Conservation (phyloP, 139 green algal species). For the Pleodorina starrii region DNA sequence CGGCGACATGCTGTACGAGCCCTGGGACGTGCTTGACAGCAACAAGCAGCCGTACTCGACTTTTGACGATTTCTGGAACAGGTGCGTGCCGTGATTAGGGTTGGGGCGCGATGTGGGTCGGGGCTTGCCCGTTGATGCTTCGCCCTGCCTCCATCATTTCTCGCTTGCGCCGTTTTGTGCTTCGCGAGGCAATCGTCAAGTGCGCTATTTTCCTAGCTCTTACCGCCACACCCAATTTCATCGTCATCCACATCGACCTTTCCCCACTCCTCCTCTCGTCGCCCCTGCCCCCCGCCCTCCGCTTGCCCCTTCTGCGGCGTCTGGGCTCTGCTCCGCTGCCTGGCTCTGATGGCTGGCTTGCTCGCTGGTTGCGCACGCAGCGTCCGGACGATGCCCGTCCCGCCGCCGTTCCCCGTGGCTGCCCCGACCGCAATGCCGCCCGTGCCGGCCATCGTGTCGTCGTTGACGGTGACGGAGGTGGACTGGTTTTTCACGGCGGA, state of each 20-base stretch:
- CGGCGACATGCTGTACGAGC: slow-evolving; percentile 92
- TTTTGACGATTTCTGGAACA: slow-evolving; percentile 88
- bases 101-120: no score
- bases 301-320: no score
- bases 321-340: neutral
- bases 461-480: slow-evolving; percentile 67
- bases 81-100: no score
- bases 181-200: no score
- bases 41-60: slow-evolving; percentile 80
- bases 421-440: slow-evolving; percentile 63
- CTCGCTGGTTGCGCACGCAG: neutral
- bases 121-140: no score
- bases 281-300: neutral
- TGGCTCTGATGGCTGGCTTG: neutral
- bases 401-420: slow-evolving; percentile 71
- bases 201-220: no score
- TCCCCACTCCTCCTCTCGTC: neutral
- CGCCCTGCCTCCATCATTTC: no score
- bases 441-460: slow-evolving; percentile 44
- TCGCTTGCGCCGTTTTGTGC: no score
- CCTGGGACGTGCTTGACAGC: slow-evolving; percentile 89
- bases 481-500: slow-evolving; percentile 83
- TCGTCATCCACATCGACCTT: neutral
- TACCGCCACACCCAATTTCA: neutral
- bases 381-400: slow-evolving; percentile 26